Evolutionary conservation across 139 green algal species (phyloP).

Genomic region (Trebouxia sp.): DNA sequence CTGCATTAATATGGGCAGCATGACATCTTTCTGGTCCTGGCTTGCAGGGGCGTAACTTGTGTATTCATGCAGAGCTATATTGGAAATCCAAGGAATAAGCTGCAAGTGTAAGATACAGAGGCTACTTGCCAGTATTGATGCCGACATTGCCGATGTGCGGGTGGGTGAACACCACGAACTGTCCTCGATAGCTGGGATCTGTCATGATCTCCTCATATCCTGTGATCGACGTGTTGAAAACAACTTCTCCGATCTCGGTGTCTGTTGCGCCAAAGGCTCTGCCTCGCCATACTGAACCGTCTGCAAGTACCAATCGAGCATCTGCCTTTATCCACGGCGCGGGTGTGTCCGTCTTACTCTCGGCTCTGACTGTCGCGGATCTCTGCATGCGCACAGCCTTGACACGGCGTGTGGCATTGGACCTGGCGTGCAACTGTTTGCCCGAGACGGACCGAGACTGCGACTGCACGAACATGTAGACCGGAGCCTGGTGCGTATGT

Average conservation of each 20-base stretch:
- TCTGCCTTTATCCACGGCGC: constrained; percentile 5
- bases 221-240: constrained; percentile 99
- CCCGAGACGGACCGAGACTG: neutral
- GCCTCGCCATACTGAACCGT: constrained; percentile 91
- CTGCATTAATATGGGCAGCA: constrained; percentile 46
- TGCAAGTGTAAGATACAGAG: too few relatives aligned
- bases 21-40: neutral
- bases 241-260: constrained; percentile 80
- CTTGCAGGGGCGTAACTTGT: neutral
- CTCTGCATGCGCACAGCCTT: neutral
- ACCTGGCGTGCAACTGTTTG: neutral
- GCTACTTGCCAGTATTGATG: constrained; percentile 83
- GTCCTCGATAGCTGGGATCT: constrained; percentile 96
- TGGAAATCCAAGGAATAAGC: neutral
- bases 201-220: constrained; percentile 98
- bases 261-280: constrained; percentile 84
- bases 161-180: constrained; percentile 97
- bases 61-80: neutral
- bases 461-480: neutral
- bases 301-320: constrained; percentile 87
- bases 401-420: too few relatives aligned
- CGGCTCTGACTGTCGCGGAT: neutral
- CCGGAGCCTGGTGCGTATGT: neutral
- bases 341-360: neutral
- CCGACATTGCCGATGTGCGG: constrained; percentile 98